Evolutionary conservation across 768 basidiomycete genomes (phyloP), one percentile per base, ranked within the genome.

Genomic region (Leccinum barrowsii): DNA sequence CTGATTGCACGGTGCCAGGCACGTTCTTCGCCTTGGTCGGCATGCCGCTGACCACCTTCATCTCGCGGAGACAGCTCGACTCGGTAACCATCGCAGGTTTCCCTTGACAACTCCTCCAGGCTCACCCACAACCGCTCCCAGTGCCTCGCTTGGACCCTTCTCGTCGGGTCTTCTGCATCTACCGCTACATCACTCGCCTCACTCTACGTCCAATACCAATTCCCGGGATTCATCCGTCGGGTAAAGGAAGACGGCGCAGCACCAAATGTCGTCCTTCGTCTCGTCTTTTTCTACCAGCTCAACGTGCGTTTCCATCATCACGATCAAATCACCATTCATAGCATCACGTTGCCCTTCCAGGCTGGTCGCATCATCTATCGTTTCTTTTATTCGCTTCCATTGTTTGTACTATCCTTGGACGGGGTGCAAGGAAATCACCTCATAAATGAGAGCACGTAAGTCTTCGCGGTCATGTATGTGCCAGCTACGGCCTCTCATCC

Each of bases 171-270:
- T 0, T 75, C 80, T 12, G 85, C 84, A 1, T 85, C 87, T 15
- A 85, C 84, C 2, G 72, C 75, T 2, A 92, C 88, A 11, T 90
- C 88, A 1, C 30, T 91, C 22, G 79, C 75, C 53, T 92, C 91
- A 66, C 74, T 92, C 57, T 87, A 84, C 61, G 87, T 92, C 22
- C 80, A 92, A 17, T 77, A 76, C 52, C 80, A 81, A 0, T 92
- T 92, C 67, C 89, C 90, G 3, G 64, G 66, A 4, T 92, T 93
- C 72, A 81, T 93, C 52, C 77, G 77, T 21, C 79, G 82, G 54
- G 86, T 93, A 59, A 89, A 86, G 68, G 75, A 77, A 4, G 90
- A 87, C 60, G 87, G 91, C 13, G 91, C 87, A 1, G 83, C 85
- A 46, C 86, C 89, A 7, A 82, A 82, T 34, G 86, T 93, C 7